Conservation (phyloP, 169 alveolate species). For the Babesia ovis region DNA sequence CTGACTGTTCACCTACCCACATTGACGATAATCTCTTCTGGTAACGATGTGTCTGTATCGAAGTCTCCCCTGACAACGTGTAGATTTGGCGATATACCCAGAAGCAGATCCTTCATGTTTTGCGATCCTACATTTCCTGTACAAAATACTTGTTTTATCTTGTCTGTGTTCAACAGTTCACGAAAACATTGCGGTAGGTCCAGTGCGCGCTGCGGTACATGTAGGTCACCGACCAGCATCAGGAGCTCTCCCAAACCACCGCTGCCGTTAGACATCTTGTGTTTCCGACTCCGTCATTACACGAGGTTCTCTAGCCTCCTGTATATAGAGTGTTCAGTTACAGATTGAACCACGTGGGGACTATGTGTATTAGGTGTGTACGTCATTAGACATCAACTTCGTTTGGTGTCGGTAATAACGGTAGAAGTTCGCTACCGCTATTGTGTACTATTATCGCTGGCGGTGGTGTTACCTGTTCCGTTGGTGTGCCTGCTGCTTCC, state of each 20-base stretch:
- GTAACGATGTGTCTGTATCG: constrained; percentile 68
- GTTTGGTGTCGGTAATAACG: background rate
- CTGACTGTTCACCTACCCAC: constrained; percentile 43
- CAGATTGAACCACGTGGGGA: constrained; percentile 15
- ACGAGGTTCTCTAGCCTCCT: constrained; percentile 5
- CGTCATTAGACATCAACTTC: constrained; percentile 17
- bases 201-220: constrained; percentile 77
- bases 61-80: constrained; percentile 81
- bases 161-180: constrained; percentile 76
- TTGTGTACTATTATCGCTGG: background rate
- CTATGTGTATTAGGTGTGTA: background rate
- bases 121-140: constrained; percentile 80
- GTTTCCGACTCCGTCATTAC: constrained; percentile 1
- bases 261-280: constrained; percentile 43
- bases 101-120: constrained; percentile 70
- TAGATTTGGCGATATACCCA: constrained; percentile 75
- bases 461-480: too few species aligned
- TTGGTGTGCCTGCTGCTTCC: too few species aligned
- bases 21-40: constrained; percentile 64
- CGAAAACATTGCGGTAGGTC: constrained; percentile 76
- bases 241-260: constrained; percentile 70
- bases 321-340: background rate
- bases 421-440: background rate
- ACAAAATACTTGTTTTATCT: constrained; percentile 75
- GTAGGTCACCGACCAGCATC: constrained; percentile 78